Conservation (phyloP, 2,329 filamentous ascomycete genomes). For the Parastagonospora avenae region DNA sequence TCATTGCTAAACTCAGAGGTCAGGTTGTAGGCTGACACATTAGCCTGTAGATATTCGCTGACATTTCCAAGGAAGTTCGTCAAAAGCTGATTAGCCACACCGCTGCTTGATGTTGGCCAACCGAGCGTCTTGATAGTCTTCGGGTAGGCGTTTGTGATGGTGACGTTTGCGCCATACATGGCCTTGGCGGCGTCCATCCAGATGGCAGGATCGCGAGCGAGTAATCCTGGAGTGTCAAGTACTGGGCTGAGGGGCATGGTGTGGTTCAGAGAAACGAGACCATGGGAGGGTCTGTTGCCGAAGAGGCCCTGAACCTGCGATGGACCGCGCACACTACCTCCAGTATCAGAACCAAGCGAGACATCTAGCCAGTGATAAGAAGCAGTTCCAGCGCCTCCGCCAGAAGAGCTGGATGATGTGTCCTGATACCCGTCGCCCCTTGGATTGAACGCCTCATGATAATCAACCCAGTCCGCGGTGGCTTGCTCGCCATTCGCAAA, state of each 20-base stretch:
- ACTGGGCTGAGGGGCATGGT: conserved; percentile 56
- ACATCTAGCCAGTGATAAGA: conserved; percentile 58
- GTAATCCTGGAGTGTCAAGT: conserved; percentile 55
- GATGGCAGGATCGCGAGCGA: conserved; percentile 52
- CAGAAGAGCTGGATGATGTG: conserved; percentile 55
- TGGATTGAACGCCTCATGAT: conserved; percentile 52
- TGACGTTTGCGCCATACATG: conserved; percentile 54
- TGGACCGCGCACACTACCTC: conserved; percentile 57
- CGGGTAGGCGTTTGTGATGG: conserved; percentile 49
- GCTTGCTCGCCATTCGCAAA: conserved; percentile 54
- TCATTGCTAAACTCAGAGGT: conserved; percentile 44
- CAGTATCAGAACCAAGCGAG: conserved; percentile 57
- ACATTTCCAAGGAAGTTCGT: conserved; percentile 53
- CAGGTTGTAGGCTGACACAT: conserved; percentile 45
- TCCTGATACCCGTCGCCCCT: conserved; percentile 54
- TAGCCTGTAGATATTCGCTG: conserved; percentile 49
- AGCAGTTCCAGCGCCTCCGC: conserved; percentile 52
- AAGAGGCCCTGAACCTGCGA: conserved; percentile 56
- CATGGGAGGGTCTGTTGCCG: conserved; percentile 57
- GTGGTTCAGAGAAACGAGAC: conserved; percentile 53
- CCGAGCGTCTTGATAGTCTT: conserved; percentile 48
- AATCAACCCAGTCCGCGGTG: conserved; percentile 58
- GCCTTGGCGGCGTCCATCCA: conserved; percentile 53
- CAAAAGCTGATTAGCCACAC: conserved; percentile 43
- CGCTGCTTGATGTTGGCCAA: conserved; percentile 47